Conservation (phyloP, 495 filamentous ascomycete genomes). For the Symbiotaphrina buchneri region DNA sequence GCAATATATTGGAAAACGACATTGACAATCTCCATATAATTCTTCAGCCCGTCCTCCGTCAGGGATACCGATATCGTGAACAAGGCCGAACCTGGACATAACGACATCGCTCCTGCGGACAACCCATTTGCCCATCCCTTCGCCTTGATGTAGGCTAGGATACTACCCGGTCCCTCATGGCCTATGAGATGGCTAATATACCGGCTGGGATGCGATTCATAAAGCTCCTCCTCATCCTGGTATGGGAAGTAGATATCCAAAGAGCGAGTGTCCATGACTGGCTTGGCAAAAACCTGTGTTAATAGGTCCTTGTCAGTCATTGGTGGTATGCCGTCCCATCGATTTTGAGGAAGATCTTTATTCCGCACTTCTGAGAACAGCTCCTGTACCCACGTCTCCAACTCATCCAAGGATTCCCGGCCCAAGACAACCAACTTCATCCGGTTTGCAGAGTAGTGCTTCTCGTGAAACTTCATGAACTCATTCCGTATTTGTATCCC, state of each 20-base stretch:
- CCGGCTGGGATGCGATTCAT: constrained; percentile 63
- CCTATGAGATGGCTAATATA: constrained; percentile 90
- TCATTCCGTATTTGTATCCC: constrained; percentile 79
- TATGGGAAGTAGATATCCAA: constrained; percentile 80
- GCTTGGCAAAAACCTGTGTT: constrained; percentile 79
- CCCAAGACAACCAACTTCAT: constrained; percentile 93
- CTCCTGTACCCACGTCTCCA: constrained; percentile 76
- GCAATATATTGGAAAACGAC: constrained; percentile 87
- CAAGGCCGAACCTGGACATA: constrained; percentile 67
- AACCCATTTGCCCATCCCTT: constrained; percentile 91
- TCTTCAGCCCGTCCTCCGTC: constrained; percentile 65
- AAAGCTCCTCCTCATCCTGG: constrained; percentile 67
- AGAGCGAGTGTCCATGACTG: constrained; percentile 78
- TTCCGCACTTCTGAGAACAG: constrained; percentile 68
- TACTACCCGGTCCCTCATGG: constrained; percentile 91
- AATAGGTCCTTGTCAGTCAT: constrained; percentile 44
- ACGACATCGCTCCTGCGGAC: constrained; percentile 47
- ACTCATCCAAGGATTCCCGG: constrained; percentile 64
- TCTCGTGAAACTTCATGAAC: constrained; percentile 83
- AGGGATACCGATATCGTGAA: constrained; percentile 64
- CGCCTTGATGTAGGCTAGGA: constrained; percentile 81
- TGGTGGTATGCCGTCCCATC: constrained; percentile 57
- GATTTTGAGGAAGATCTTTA: constrained; percentile 59
- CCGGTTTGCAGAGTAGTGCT: constrained; percentile 82
- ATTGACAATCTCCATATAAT: constrained; percentile 75